phyloP scores from a whole-genome alignment of 441 rosid species.

The Gossypium trilobum region DNA sequence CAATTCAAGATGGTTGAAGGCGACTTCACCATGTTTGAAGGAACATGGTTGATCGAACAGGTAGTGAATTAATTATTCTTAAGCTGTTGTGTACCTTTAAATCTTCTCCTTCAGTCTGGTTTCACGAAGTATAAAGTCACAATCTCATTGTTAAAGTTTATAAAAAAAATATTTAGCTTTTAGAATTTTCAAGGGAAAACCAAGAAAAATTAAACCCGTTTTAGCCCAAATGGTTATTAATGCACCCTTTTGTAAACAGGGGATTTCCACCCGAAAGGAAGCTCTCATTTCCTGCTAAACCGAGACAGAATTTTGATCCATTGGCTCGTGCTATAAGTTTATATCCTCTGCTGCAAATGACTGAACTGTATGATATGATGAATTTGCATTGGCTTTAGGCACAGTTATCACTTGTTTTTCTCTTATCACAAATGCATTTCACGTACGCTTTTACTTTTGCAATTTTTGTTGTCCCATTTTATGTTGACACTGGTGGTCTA shows the following conservation, averaged over 20 bases:
- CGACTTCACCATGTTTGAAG: slow-evolving; percentile 70
- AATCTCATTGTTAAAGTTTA: background rate
- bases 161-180: background rate
- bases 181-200: background rate
- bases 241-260: background rate
- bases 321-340: background rate
- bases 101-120: background rate
- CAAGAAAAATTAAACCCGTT: background rate
- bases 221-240: background rate
- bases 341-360: background rate
- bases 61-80: slow-evolving; percentile 23
- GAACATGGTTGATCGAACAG: slow-evolving; percentile 86
- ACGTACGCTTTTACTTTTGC: background rate
- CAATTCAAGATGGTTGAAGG: slow-evolving; percentile 86
- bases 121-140: background rate
- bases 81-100: background rate
- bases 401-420: background rate
- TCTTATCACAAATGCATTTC: slow-evolving; percentile 2
- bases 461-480: background rate
- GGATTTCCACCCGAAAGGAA: background rate
- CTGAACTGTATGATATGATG: background rate
- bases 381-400: background rate
- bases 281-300: background rate
- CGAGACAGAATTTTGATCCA: background rate
- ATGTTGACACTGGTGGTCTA: background rate